Percentiles rank a stretch among this genome's conserved stretches.
phyloP scores from a whole-genome alignment of 495 filamentous ascomycete genomes.

The Rusavskia elegans region DNA sequence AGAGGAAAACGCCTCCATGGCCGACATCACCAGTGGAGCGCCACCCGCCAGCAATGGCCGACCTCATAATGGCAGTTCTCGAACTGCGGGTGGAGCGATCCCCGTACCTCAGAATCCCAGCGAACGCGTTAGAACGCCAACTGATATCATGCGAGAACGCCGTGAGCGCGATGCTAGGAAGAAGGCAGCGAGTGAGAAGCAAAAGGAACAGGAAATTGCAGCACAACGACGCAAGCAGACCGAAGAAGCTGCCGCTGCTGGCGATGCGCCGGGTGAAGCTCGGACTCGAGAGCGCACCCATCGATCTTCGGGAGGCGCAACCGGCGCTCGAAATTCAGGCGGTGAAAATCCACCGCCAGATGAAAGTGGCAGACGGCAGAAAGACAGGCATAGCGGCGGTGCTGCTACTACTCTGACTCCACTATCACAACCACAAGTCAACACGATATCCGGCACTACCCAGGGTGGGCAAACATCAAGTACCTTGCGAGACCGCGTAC shows the following conservation, averaged over 20 bases:
- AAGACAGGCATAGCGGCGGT: slow-evolving; percentile 10
- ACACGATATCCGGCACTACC: background rate
- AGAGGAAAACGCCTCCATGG: slow-evolving; percentile 91
- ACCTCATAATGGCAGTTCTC: slow-evolving; percentile 31
- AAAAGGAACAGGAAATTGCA: slow-evolving; percentile 17
- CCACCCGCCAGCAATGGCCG: slow-evolving; percentile 27
- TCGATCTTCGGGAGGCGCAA: slow-evolving; percentile 18
- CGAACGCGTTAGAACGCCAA: slow-evolving; percentile 36
- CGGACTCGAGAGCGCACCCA: slow-evolving; percentile 14
- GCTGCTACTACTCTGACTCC: background rate
- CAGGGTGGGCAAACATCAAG: background rate
- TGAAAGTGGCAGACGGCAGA: slow-evolving; percentile 9
- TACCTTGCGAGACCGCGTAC: background rate
- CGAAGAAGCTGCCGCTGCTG: slow-evolving; percentile 37
- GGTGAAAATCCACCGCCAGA: slow-evolving; percentile 5
- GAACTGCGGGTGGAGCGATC: slow-evolving; percentile 30
- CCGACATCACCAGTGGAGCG: slow-evolving; percentile 53
- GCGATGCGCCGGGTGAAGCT: slow-evolving; percentile 29
- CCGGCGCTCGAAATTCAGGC: slow-evolving; percentile 8
- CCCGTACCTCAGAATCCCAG: slow-evolving; percentile 25
- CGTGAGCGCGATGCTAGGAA: slow-evolving; percentile 48
- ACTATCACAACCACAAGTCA: slow-evolving; percentile 3
- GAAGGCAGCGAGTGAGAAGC: slow-evolving; percentile 19
- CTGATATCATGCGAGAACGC: slow-evolving; percentile 63
- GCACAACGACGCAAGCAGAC: slow-evolving; percentile 28